A percentile compares a stretch with the other conserved stretches of the same genome.
Conservation (phyloP, 192 early-diverging fungal species). For the Umbelopsis ramanniana region DNA sequence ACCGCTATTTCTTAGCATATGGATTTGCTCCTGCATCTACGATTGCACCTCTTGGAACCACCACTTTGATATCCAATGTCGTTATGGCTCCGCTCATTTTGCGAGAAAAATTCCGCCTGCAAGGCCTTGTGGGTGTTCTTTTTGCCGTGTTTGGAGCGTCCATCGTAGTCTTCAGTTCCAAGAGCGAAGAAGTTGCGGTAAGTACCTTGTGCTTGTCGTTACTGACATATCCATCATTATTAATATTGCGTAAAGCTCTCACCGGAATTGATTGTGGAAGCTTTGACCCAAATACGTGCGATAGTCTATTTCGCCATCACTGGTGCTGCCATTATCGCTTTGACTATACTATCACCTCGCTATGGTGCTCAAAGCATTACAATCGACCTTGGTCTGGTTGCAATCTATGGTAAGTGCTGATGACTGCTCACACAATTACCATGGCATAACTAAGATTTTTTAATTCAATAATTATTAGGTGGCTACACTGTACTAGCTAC, state of each 20-base stretch:
- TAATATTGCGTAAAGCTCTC: constrained; percentile 40
- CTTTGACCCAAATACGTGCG: constrained; percentile 53
- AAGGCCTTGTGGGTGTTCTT: constrained; percentile 60
- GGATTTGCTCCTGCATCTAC: constrained; percentile 73
- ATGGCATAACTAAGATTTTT: not conserved
- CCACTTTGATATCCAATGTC: constrained; percentile 68
- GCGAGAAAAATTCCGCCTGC: constrained; percentile 56
- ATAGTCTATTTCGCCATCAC: constrained; percentile 61
- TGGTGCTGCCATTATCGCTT: constrained; percentile 31
- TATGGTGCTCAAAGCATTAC: constrained; percentile 59
- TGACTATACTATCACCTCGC: constrained; percentile 49
- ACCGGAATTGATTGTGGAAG: constrained; percentile 54
- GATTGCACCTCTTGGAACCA: constrained; percentile 71
- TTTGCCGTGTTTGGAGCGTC: constrained; percentile 66
- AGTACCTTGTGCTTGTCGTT: not conserved
- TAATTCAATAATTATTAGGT: constrained; percentile 39
- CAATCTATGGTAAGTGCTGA: constrained; percentile 62
- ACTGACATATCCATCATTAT: not conserved
- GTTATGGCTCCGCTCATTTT: constrained; percentile 68
- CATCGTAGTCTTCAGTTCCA: constrained; percentile 61
- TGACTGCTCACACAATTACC: not conserved
- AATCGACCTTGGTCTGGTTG: constrained; percentile 68
- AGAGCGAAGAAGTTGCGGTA: constrained; percentile 56
- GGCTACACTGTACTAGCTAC: constrained; percentile 72
- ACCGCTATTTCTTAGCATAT: constrained; percentile 56